Percentiles rank a stretch among this genome's conserved stretches.
Evolutionary conservation across 2,329 filamentous ascomycete species (phyloP).

Genomic region (Fusarium pseudonygamai): DNA sequence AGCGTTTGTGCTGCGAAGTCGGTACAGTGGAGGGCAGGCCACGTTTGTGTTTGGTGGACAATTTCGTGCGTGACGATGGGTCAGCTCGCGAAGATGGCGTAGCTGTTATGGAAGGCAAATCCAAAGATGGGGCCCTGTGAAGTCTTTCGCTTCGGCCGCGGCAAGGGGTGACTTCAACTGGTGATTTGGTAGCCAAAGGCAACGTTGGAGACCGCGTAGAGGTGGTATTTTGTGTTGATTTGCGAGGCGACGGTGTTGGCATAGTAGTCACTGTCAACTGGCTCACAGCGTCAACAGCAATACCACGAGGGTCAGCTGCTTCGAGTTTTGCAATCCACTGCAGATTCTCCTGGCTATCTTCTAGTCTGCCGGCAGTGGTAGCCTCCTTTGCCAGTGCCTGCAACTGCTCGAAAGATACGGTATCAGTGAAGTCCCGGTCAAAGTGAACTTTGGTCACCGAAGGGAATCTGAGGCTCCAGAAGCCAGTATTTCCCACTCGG

Average conservation of each 20-base stretch:
- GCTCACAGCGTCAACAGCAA: slow-evolving; percentile 54
- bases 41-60: not conserved
- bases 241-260: slow-evolving; percentile 48
- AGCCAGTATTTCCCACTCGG: slow-evolving; percentile 72
- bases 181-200: slow-evolving; percentile 4
- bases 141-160: not conserved
- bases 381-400: slow-evolving; percentile 72
- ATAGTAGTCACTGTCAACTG: slow-evolving; percentile 56
- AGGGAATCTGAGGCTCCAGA: slow-evolving; percentile 81
- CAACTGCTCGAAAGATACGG: slow-evolving; percentile 74
- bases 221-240: slow-evolving; percentile 39
- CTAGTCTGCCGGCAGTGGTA: slow-evolving; percentile 57
- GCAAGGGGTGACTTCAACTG: not conserved
- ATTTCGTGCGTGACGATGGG: not conserved
- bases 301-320: slow-evolving; percentile 58
- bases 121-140: not conserved
- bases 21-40: not conserved
- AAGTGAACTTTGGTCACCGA: slow-evolving; percentile 79
- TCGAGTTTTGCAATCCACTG: slow-evolving; percentile 71
- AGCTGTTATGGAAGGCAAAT: slow-evolving; percentile 1
- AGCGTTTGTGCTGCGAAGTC: slow-evolving; percentile 33
- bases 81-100: slow-evolving; percentile 13
- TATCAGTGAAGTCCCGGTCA: slow-evolving; percentile 76
- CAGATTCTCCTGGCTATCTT: slow-evolving; percentile 68
- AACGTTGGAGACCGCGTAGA: slow-evolving; percentile 29